Evolutionary conservation across 139 green algal species (phyloP).

Genomic region (Picochlorum costavermella): DNA sequence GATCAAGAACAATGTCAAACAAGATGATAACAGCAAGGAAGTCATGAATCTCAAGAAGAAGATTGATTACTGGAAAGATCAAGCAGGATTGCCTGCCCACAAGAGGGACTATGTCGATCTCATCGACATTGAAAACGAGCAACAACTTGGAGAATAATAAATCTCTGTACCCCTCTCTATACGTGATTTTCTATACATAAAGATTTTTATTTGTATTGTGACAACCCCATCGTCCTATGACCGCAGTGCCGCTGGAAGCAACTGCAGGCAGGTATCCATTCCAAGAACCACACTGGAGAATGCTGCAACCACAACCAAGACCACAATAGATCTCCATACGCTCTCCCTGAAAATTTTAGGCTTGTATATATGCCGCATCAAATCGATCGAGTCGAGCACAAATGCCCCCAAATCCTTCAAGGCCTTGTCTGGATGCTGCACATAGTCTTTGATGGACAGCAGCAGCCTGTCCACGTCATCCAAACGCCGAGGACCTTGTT

Average conservation of each 20-base stretch:
- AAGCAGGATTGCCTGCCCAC: slow-evolving; percentile 69
- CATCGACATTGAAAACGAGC: slow-evolving; percentile 18
- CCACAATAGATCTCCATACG: neutral
- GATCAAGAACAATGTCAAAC: slow-evolving; percentile 85
- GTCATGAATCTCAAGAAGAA: slow-evolving; percentile 66
- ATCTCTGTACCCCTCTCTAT: neutral
- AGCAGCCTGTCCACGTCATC: too few relatives aligned
- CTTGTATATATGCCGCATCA: neutral
- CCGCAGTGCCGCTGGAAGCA: too few relatives aligned
- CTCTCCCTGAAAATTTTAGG: neutral
- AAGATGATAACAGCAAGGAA: slow-evolving; percentile 81
- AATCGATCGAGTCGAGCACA: neutral
- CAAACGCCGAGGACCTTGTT: too few relatives aligned
- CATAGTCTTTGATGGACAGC: neutral
- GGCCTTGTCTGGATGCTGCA: neutral
- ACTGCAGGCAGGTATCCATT: too few relatives aligned
- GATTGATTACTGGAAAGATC: slow-evolving; percentile 88
- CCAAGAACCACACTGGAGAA: too few relatives aligned
- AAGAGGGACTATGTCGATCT: slow-evolving; percentile 43
- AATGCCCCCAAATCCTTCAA: neutral
- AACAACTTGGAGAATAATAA: slow-evolving; percentile 13
- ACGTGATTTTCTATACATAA: neutral
- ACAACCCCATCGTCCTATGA: too few relatives aligned
- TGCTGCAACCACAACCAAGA: too few relatives aligned
- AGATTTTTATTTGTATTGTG: too few relatives aligned